Evolutionary conservation across 257 asterid species (phyloP), one percentile per base, ranked within the genome.

Genomic region (Fraxinus pennsylvanica): DNA sequence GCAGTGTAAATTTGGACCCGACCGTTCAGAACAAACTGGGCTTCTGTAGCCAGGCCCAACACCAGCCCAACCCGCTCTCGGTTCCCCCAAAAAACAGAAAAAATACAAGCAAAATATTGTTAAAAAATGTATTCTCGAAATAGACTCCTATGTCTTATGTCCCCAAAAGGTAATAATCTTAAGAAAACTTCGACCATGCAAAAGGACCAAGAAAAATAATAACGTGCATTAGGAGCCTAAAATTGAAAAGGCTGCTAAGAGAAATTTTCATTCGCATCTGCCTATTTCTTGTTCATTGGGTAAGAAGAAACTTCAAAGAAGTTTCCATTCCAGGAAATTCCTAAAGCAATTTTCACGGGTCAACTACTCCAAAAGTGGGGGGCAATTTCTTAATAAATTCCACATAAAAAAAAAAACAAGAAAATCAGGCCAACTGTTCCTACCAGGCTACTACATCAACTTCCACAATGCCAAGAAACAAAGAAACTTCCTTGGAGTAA

Each of bases 401-500:
- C 83, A 75, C 73, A 70, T 79, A 75, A 47, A 0, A 25, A 0
- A 25, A 25, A 33, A n/a, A 50, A 84, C 84, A 77, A 80, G 10
- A 78, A 74, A 81, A 71, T 41, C 83, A 81, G 45, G 61, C 80
- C 86, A 86, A 74, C 72, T 75, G 36, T 39, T 35, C 75, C 77
- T 50, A 82, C 74, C 77, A 66, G 52, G 73, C 79, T 61, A 85
- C 74, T 75, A 69, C 29, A 75, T 54, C 67, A 77, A 69, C 74
- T 81, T 83, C 70, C 50, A 72, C 10, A 50, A 77, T 50, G 10
- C 73, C 27, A 71, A 57, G 39, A 29, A 43, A 45, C 69, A 19
- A 10, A 14, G 82, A 81, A 78, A 73, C 36, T 81, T 85, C 79
- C 79, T 30, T 50, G 76, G 73, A 59, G 7, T 35, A 39, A 38